Conservation (phyloP, 78 protist species). For the Parvularia atlantis region DNA sequence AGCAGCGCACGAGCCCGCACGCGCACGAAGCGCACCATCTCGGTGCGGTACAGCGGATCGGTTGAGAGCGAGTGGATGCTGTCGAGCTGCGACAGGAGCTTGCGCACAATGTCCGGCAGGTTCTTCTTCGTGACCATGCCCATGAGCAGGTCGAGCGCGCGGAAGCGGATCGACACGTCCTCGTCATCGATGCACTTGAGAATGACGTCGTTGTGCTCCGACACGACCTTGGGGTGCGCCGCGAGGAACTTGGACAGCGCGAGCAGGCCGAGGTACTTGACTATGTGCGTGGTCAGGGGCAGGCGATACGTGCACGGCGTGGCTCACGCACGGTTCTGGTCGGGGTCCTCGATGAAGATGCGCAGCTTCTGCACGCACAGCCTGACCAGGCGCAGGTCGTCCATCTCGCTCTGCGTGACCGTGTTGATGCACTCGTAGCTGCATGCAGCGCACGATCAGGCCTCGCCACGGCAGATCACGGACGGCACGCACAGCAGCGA, state of each 20-base stretch:
- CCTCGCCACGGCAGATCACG: too few relatives aligned
- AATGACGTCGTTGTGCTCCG: conserved; percentile 46
- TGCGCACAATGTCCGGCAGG: conserved; percentile 50
- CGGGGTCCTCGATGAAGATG: conserved; percentile 76
- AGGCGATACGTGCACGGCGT: conserved; percentile 1
- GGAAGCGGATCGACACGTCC: conserved; percentile 77
- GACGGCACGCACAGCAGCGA: conserved; percentile 64
- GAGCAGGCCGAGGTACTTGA: conserved; percentile 86
- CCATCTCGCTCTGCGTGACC: conserved; percentile 15
- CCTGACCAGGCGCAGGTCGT: conserved; percentile 44
- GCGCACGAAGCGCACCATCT: too few relatives aligned
- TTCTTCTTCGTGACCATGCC: conserved; percentile 82
- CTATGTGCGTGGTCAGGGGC: not conserved
- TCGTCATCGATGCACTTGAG: conserved; percentile 71
- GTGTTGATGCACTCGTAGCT: conserved; percentile 85
- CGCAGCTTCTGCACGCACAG: conserved; percentile 71
- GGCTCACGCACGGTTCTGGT: too few relatives aligned
- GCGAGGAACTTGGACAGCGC: conserved; percentile 69
- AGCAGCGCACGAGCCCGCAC: too few relatives aligned
- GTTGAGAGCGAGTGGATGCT: too few relatives aligned
- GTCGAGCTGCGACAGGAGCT: conserved; percentile 48
- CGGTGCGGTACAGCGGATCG: too few relatives aligned
- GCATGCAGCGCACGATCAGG: too few relatives aligned
- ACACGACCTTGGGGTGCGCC: conserved; percentile 62
- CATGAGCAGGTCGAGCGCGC: conserved; percentile 74